Evolutionary conservation across 805 yeast species (phyloP).

Genomic region (Zygosaccharomyces siamensis): DNA sequence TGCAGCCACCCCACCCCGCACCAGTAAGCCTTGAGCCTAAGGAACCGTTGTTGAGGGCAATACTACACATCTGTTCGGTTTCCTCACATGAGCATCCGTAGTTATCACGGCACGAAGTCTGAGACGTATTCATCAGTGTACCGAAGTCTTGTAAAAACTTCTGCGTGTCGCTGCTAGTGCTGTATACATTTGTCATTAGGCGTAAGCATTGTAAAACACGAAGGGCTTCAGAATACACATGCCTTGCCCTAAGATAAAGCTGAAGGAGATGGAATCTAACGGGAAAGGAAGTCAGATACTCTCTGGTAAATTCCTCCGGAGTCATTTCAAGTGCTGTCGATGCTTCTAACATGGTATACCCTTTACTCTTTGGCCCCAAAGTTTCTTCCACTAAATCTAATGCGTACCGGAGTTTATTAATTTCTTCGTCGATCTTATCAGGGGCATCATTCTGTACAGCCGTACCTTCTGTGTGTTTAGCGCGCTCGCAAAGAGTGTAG

Average conservation of each 20-base stretch:
- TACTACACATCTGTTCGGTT: conserved; percentile 47
- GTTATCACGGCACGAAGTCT: conserved; percentile 44
- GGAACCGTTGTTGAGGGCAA: conserved; percentile 54
- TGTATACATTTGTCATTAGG: conserved; percentile 31
- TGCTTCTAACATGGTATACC: conserved; percentile 48
- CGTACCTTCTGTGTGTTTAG: conserved; percentile 7
- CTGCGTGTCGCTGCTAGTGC: conserved; percentile 21
- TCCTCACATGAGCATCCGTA: conserved; percentile 55
- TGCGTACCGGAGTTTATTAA: conserved; percentile 39
- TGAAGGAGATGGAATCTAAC: conserved; percentile 54
- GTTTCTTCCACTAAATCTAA: conserved; percentile 42
- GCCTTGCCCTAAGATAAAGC: conserved; percentile 54
- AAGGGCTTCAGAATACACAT: conserved; percentile 57
- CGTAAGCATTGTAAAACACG: conserved; percentile 51
- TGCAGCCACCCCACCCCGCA: conserved; percentile 75
- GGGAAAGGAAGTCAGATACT: conserved; percentile 49
- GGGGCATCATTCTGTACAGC: conserved; percentile 2
- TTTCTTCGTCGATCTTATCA: conserved; percentile 43
- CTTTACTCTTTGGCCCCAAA: conserved; percentile 39
- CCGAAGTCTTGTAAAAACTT: conserved; percentile 46
- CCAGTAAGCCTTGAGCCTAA: conserved; percentile 71
- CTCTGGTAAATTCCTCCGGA: conserved; percentile 40
- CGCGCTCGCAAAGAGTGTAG: conserved; percentile 43
- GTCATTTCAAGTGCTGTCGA: conserved; percentile 41
- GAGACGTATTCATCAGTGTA: conserved; percentile 53